phyloP scores from a whole-genome alignment of 2,329 filamentous ascomycete genomes.

The Talaromyces sp. region DNA sequence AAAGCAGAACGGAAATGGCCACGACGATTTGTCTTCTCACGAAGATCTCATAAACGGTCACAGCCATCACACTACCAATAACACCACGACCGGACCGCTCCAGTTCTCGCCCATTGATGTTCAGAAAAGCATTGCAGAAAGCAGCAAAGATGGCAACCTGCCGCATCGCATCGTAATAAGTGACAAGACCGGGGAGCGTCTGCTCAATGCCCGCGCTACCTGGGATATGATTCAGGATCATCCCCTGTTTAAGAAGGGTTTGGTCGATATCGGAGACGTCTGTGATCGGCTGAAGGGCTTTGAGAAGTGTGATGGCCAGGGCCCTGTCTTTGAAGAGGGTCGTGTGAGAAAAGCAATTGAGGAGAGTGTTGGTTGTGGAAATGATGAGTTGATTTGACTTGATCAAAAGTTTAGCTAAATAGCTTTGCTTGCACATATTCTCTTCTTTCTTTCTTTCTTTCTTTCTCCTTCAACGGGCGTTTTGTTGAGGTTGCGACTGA shows the following conservation, averaged over 20 bases:
- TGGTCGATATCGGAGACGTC: constrained; percentile 76
- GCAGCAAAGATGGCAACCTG: constrained; percentile 30
- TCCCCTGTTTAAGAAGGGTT: constrained; percentile 66
- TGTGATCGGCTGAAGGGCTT: constrained; percentile 69
- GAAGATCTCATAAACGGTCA: background rate
- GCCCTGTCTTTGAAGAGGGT: constrained; percentile 78
- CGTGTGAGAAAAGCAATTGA: constrained; percentile 69
- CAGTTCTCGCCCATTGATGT: constrained; percentile 68
- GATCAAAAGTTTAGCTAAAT: background rate
- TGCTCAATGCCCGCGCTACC: constrained; percentile 70
- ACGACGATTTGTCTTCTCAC: background rate
- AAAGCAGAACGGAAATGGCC: background rate
- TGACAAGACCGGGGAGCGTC: constrained; percentile 57
- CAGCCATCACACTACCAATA: background rate
- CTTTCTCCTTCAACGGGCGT: background rate
- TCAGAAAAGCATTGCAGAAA: constrained; percentile 56
- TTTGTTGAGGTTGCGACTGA: background rate
- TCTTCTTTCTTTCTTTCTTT: background rate
- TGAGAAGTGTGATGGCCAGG: constrained; percentile 78
- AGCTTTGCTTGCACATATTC: background rate
- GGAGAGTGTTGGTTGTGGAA: constrained; percentile 68
- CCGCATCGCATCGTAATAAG: constrained; percentile 65
- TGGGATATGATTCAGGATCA: constrained; percentile 88
- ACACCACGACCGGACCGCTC: constrained; percentile 61
- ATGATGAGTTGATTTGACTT: constrained; percentile 66